phyloP scores from a whole-genome alignment of 805 yeast species.

The Monosporozyma aerobia region DNA sequence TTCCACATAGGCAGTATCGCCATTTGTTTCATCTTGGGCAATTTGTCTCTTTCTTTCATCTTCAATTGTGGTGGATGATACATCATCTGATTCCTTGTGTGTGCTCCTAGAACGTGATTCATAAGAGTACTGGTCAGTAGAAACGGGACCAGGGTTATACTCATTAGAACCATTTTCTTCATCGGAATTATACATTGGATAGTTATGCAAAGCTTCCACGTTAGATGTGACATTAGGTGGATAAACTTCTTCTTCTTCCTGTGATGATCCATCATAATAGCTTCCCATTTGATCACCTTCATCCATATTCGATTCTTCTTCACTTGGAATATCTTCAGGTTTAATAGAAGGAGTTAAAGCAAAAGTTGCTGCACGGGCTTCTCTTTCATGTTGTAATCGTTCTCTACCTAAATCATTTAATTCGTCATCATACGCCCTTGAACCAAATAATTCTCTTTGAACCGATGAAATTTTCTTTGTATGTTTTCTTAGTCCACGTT shows the following conservation, averaged over 20 bases:
- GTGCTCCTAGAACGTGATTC: not conserved
- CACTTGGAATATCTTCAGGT: slow-evolving; percentile 2
- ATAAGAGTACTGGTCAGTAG: slow-evolving; percentile 1
- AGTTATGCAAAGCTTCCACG: slow-evolving; percentile 3
- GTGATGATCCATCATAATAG: not conserved
- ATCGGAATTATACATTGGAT: slow-evolving; percentile 3
- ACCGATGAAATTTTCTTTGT: slow-evolving; percentile 21
- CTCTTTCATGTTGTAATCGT: slow-evolving; percentile 33
- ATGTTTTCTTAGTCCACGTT: slow-evolving; percentile 25
- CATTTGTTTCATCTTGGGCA: slow-evolving; percentile 23
- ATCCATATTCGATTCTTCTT: not conserved
- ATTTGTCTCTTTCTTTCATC: slow-evolving; percentile 17
- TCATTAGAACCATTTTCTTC: slow-evolving; percentile 2
- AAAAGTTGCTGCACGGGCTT: slow-evolving; percentile 37
- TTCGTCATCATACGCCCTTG: slow-evolving; percentile 13
- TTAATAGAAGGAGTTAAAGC: slow-evolving; percentile 28
- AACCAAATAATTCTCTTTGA: slow-evolving; percentile 4
- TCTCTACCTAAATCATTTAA: slow-evolving; percentile 28
- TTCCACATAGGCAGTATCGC: slow-evolving; percentile 49
- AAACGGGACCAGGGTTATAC: not conserved
- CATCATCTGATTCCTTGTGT: slow-evolving; percentile 2
- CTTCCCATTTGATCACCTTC: slow-evolving; percentile 5
- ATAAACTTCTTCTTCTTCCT: not conserved
- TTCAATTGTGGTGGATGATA: slow-evolving; percentile 2
- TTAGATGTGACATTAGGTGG: slow-evolving; percentile 2